These are phyloP conservation scores for Aspergillus sp. DNA, from an alignment of 2,329 filamentous ascomycete genomes.

Conservation along the genomic window DNA sequence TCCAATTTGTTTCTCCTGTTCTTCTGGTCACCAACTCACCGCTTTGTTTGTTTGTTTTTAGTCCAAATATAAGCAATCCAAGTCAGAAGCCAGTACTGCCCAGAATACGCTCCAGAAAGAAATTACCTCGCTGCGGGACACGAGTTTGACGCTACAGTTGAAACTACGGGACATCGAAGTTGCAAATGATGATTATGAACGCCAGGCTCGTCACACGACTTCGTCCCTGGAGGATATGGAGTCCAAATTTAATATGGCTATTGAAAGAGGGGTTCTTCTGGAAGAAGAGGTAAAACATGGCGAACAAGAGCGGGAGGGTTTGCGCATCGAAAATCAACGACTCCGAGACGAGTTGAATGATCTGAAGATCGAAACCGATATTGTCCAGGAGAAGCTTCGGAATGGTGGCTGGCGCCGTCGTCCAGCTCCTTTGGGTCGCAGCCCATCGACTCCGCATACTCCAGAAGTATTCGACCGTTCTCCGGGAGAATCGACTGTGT, in stretches of 20 bases:
- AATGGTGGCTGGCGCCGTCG: constrained; percentile 58
- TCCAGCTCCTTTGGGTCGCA: constrained; percentile 50
- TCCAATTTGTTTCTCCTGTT: not conserved
- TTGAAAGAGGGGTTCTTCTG: constrained; percentile 87
- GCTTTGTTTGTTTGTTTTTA: constrained; percentile 36
- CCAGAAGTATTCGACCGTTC: constrained; percentile 71
- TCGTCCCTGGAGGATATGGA: constrained; percentile 96
- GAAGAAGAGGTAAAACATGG: constrained; percentile 91
- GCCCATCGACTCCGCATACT: constrained; percentile 58
- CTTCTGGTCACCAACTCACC: constrained; percentile 1
- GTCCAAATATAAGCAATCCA: constrained; percentile 96
- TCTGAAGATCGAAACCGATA: constrained; percentile 90
- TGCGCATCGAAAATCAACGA: constrained; percentile 88
- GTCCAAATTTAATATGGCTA: constrained; percentile 92
- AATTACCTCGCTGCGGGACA: constrained; percentile 84
- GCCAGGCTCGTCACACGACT: constrained; percentile 90
- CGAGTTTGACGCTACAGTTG: constrained; percentile 77
- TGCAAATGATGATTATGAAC: constrained; percentile 96
- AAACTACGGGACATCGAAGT: constrained; percentile 93
- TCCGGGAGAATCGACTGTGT: constrained; percentile 76
- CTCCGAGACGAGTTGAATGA: constrained; percentile 89
- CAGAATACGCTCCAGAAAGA: constrained; percentile 92
- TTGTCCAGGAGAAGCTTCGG: constrained; percentile 89
- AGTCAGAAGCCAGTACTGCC: constrained; percentile 78
- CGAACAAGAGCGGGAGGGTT: constrained; percentile 83